These are phyloP conservation scores for Plasmodium gonderi DNA, from an alignment of 169 alveolate species.

Conservation along the genomic window DNA sequence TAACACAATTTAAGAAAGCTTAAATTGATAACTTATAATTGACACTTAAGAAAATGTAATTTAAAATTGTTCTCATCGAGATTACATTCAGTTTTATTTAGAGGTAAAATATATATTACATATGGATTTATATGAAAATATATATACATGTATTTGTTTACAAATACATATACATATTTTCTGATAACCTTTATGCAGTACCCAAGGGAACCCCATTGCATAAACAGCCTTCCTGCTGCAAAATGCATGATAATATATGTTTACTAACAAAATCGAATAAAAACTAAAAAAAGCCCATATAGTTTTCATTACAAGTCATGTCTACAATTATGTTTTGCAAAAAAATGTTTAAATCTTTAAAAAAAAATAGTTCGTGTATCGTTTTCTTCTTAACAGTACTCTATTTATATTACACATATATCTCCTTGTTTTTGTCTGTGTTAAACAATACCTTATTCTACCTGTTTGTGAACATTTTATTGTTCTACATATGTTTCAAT, in stretches of 20 bases:
- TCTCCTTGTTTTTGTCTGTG: slow-evolving; percentile 55
- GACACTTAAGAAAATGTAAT: neutral
- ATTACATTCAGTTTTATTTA: neutral
- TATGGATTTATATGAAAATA: neutral
- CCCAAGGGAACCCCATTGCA: neutral
- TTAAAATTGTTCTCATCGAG: neutral
- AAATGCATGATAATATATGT: slow-evolving; percentile 14
- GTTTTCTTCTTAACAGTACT: slow-evolving; percentile 45
- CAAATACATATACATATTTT: too few species aligned
- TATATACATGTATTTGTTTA: neutral
- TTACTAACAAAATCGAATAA: neutral
- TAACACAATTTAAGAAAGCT: neutral
- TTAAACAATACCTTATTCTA: slow-evolving; percentile 64
- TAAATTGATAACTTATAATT: neutral
- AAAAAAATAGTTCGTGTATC: slow-evolving; percentile 66
- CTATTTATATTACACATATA: slow-evolving; percentile 63
- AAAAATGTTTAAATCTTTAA: slow-evolving; percentile 50
- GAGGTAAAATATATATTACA: neutral
- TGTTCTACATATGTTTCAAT: slow-evolving; percentile 66
- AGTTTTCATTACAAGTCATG: neutral
- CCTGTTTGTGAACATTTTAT: slow-evolving; percentile 33
- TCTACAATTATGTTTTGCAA: slow-evolving; percentile 56
- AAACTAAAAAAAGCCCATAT: neutral
- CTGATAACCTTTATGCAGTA: too few species aligned
- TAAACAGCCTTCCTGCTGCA: neutral